Evolutionary conservation across 2,329 filamentous ascomycete species (phyloP).

Genomic region (Neonectria faginata): DNA sequence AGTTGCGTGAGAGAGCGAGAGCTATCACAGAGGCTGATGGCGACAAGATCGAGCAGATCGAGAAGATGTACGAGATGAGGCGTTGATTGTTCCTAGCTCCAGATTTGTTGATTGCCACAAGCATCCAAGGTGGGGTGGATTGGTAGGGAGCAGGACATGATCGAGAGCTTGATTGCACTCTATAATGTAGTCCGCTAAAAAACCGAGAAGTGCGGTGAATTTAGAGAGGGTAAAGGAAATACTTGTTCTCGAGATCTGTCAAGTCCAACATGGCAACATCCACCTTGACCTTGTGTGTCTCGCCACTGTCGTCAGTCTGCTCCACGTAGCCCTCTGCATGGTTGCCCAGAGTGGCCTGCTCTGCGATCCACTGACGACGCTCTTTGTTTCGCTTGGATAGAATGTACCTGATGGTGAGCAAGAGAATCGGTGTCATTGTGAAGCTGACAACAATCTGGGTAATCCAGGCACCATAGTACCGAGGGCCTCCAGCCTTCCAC

Average conservation of each 20-base stretch:
- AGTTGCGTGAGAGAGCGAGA: no score
- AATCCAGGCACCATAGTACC: constrained; percentile 39
- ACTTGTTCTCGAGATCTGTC: constrained; percentile 40
- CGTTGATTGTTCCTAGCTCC: no score
- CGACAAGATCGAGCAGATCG: no score
- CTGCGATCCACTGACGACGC: constrained; percentile 24
- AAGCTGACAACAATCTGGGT: constrained; percentile 38
- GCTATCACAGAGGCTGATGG: no score
- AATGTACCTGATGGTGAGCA: constrained; percentile 20
- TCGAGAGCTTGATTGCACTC: no score
- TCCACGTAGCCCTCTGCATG: constrained; percentile 26
- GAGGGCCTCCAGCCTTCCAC: constrained; percentile 31
- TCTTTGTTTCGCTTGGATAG: constrained; percentile 21
- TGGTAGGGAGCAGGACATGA: no score
- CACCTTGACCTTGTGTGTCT: constrained; percentile 34
- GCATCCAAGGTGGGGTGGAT: no score
- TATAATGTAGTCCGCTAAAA: background rate
- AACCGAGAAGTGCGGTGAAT: background rate
- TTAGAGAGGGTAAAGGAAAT: constrained; percentile 32
- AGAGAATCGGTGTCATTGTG: constrained; percentile 30
- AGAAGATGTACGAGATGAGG: no score
- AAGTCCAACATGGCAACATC: constrained; percentile 38
- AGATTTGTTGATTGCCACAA: no score
- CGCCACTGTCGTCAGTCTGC: constrained; percentile 25
- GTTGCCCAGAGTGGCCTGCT: constrained; percentile 28